Base-by-base conservation (phyloP, 257 asterid species). In the Anisodus acutangulus region DNA sequence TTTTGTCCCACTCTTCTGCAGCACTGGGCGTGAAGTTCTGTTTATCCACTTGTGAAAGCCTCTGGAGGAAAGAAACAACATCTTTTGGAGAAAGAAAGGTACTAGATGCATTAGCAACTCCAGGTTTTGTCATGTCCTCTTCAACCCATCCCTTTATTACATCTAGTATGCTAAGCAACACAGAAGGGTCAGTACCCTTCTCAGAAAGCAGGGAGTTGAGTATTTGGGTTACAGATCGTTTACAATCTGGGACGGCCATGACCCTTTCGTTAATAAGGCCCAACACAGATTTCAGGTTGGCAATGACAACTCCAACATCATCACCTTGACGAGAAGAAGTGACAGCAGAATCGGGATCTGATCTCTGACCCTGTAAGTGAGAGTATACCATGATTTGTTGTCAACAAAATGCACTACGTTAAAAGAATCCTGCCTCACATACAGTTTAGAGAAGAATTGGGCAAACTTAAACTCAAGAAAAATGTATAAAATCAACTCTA, bases 241-340 rank as follows among this genome's bases (percentile, higher is more conserved):
- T 97, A 94, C 98, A 97, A 67, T 97, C 99, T 79, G 97, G 96
- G 85, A 93, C 90, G 80, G 84, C 86, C 98, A 97, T 97, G 88
- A 97, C 97, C 90, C 97, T 90, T 87, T 93, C 99, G 53, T 87
- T 90, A 81, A 93, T 91, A 84, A 95, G 95, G 83, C 90, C 91
- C 93, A 97, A 84, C 80, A 97, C 95, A 71, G 99, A 93, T 84
- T 90, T 95, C 83, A 97, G 86, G 88, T 95, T 97, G 66, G 94
- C 88, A 85, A 95, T 91, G 87, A 91, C 95, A 58, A 90, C 95
- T 79, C 98, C 98, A 80, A 90, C 91, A 90, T 97, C 99, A 80
- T 96, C 95, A 88, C 94, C 98, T 89, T 97, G 99, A 84, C 98
- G 99, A 83, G 98, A 94, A 85, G 97, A 97, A 80, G 98, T 92